Base-by-base conservation (phyloP, 139 green algal genomes). In the Zygnema circumcarinatum region DNA sequence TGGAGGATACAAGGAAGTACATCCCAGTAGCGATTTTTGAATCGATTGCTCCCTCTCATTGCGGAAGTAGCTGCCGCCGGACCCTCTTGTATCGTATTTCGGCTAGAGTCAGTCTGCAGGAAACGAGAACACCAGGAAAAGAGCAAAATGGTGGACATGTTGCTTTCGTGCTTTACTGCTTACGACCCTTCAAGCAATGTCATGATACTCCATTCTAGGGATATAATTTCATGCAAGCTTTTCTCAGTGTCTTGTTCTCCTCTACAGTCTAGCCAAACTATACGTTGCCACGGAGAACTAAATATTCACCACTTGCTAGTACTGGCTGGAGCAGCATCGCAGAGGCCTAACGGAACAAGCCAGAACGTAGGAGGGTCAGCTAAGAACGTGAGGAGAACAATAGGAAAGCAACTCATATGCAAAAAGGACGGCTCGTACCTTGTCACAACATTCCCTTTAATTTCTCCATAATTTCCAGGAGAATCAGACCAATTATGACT, bases 11-110 rank as follows among this genome's bases (percentile, higher is more conserved):
- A 84, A 16, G 76, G 76, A 1, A 84, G 76, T 32, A 84, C 76
- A 35, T 84, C 76, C 36, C n/a, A 36, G 39, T 84, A 84, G 39
- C 76, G 76, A 36, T 84, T 84, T 62, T 84, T 84, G 0, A 22
- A 62, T 54, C 35, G 76, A 62, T 84, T 84, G 35, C 25, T 62
- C 31, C 22, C 22, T 62, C 32, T 56, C 22, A 84, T 62, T 22
- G 74, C 74, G 47, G 76, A 74, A 0, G 76, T 41, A 41, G 36
- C 69, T 22, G 11, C 35, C 7, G 11, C 69, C 11, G 16, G 7
- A 52, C 16, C 69, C 69, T 78, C 69, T 52, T 72, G 29, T 29
- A 72, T 25, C 54, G 54, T 29, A 29, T 41, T 20, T 16, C 69
- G 7, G 47, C 47, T 25, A 62, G 47, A 25, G 16, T 62, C 47